These are phyloP conservation scores for Samsoniella hepiali DNA, from an alignment of 2,329 filamentous ascomycete species.

Conservation along the genomic window DNA sequence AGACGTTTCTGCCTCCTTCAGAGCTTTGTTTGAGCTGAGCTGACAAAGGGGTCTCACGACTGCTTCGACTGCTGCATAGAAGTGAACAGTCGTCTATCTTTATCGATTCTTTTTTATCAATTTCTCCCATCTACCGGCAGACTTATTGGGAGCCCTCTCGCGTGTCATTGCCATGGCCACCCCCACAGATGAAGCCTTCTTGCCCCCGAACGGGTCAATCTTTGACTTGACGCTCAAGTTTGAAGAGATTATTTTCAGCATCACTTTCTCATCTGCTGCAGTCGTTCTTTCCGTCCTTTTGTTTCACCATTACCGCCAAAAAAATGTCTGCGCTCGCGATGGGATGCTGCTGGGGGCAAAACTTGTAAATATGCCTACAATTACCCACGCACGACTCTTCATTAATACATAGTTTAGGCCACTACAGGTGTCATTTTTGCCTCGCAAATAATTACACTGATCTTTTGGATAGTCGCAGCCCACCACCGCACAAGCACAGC, in stretches of 20 bases:
- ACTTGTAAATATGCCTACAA: not conserved
- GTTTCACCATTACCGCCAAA: not conserved
- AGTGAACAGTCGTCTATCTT: not conserved
- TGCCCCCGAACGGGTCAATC: not conserved
- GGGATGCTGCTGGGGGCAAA: not conserved
- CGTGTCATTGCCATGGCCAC: not conserved
- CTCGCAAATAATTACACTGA: not conserved
- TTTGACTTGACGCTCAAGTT: slow-evolving; percentile 5
- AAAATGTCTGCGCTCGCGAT: not conserved
- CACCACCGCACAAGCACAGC: not conserved
- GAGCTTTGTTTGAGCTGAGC: not conserved
- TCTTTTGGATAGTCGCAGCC: not conserved
- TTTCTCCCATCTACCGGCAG: not conserved
- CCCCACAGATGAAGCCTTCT: not conserved
- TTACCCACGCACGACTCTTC: no score
- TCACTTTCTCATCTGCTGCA: not conserved
- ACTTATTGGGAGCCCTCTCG: not conserved
- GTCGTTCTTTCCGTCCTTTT: not conserved
- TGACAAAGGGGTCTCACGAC: no score
- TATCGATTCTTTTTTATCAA: not conserved
- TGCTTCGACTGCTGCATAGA: not conserved
- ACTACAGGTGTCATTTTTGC: not conserved
- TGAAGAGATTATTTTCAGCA: not conserved
- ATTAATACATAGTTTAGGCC: not conserved
- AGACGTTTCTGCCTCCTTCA: no score